A percentile compares a stretch with the other conserved stretches of the same genome.
phyloP scores from a whole-genome alignment of 2,329 filamentous ascomycete genomes.

The Trichoderma asperellum region DNA sequence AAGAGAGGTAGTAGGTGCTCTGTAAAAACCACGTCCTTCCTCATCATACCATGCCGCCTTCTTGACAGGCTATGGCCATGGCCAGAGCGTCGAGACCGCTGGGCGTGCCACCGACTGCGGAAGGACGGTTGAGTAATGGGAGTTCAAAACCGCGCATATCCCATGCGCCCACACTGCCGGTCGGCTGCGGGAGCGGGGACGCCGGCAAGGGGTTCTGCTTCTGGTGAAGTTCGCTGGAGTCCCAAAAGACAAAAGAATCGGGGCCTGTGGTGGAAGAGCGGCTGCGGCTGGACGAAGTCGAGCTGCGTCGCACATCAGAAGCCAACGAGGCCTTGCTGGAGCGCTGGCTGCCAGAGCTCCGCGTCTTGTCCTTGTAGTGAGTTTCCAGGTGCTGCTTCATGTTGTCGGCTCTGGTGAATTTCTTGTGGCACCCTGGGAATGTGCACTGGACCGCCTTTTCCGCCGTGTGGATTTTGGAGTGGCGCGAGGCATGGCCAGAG shows the following conservation, averaged over 20 bases:
- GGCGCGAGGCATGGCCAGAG: conserved; percentile 81
- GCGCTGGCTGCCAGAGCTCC: conserved; percentile 45
- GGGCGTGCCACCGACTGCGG: conserved; percentile 44
- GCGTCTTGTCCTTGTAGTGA: conserved; percentile 67
- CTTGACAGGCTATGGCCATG: conserved; percentile 58
- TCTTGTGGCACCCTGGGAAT: conserved; percentile 73
- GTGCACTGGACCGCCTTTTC: conserved; percentile 75
- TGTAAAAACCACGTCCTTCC: background rate
- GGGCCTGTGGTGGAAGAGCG: conserved; percentile 37
- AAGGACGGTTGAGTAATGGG: conserved; percentile 52
- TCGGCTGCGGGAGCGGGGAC: conserved; percentile 39
- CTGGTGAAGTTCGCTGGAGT: conserved; percentile 43
- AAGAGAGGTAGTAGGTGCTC: background rate
- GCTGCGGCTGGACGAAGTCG: conserved; percentile 39
- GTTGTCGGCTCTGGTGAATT: conserved; percentile 81
- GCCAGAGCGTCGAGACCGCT: conserved; percentile 60
- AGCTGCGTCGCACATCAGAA: conserved; percentile 41
- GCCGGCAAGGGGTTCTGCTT: conserved; percentile 44
- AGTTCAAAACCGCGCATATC: conserved; percentile 53
- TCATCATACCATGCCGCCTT: conserved; percentile 38
- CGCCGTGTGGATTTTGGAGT: conserved; percentile 82
- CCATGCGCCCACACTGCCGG: conserved; percentile 45
- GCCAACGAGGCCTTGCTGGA: conserved; percentile 41
- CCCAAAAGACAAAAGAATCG: conserved; percentile 43
- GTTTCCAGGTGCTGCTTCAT: conserved; percentile 86